A percentile compares a stretch with the other conserved stretches of the same genome.
Conservation (phyloP, 2,329 filamentous ascomycete genomes). For the Xylaria sp. region DNA sequence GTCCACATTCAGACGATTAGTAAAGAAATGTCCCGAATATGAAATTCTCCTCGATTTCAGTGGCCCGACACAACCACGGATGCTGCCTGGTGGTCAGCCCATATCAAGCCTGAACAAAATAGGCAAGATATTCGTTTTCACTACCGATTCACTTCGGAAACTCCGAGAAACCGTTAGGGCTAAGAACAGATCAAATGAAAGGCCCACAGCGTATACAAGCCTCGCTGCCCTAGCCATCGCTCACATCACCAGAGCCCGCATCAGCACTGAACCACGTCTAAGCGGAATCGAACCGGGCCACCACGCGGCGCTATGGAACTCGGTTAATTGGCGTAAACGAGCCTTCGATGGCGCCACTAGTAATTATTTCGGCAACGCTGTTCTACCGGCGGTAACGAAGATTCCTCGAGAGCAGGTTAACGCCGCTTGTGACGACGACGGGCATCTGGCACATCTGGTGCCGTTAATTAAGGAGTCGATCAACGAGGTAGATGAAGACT, state of each 20-base stretch:
- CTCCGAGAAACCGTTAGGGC: slow-evolving; percentile 38
- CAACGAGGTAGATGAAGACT: slow-evolving; percentile 48
- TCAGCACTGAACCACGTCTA: slow-evolving; percentile 34
- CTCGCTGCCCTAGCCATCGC: slow-evolving; percentile 50
- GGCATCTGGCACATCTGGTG: slow-evolving; percentile 40
- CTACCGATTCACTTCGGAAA: slow-evolving; percentile 40
- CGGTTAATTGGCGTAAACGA: slow-evolving; percentile 49
- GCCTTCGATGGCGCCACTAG: slow-evolving; percentile 41
- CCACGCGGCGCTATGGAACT: slow-evolving; percentile 45
- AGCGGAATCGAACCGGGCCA: slow-evolving; percentile 29
- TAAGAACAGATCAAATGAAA: slow-evolving; percentile 26
- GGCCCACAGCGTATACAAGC: slow-evolving; percentile 48
- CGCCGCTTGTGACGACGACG: slow-evolving; percentile 33
- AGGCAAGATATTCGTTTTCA: slow-evolving; percentile 51
- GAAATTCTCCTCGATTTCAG: slow-evolving; percentile 39
- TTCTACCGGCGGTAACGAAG: slow-evolving; percentile 46
- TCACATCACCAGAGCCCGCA: slow-evolving; percentile 46
- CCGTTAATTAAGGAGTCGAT: slow-evolving; percentile 42
- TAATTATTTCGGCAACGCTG: slow-evolving; percentile 51
- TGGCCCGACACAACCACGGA: slow-evolving; percentile 46
- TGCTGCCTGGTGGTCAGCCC: slow-evolving; percentile 36
- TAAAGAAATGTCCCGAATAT: slow-evolving; percentile 48
- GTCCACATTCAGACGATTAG: slow-evolving; percentile 35
- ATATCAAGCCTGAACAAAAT: slow-evolving; percentile 43
- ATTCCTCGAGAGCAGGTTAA: slow-evolving; percentile 34